Evolutionary conservation across 768 basidiomycete species (phyloP), one percentile per base, ranked within the genome.

Genomic region (Agrocybe praecox): DNA sequence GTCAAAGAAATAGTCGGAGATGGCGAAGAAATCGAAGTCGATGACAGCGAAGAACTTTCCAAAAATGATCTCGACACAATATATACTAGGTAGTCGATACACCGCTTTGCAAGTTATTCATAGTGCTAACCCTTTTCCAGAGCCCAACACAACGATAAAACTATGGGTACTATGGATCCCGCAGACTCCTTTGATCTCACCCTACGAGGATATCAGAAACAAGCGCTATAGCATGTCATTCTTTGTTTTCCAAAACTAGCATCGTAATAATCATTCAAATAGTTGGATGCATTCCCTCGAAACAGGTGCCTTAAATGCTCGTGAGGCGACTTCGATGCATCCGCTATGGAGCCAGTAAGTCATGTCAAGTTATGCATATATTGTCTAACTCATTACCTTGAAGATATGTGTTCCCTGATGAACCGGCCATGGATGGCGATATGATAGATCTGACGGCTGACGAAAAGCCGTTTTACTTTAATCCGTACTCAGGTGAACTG

Each of bases 211-310:
- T 98, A 98, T 72, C 96, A 98, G 67, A 96, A 94, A 67, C 96
- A 98, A 71, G 96, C 95, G 0, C 75, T 98, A 46, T 76, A 76
- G 88, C 92, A 52, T 46, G 86, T 70, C 12, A 49, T 44, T 32
- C 43, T 24, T 2, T 34, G 32, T 24, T 43, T n/a, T 45, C 19
- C 15, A 43, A 1, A 42, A 24, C 36, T 10, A 15, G 6, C 24
- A 46, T 12, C 32, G 42, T 32, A 49, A 53, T 55, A 62, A 52
- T 47, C 14, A n/a, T 21, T 29, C 47, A 26, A 40, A 14, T 55
- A 93, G 92, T 34, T 98, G 96, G 96, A 95, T 97, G 95, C 76
- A 86, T 61, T 89, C 90, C 2, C 77, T 94, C 52, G 96, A 98
- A 73, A 83, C 80, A 2, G 91, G 90, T 2, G 79, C 85, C 18